phyloP scores from a whole-genome alignment of 192 early-diverging fungal species.

The Podila epicladia region DNA sequence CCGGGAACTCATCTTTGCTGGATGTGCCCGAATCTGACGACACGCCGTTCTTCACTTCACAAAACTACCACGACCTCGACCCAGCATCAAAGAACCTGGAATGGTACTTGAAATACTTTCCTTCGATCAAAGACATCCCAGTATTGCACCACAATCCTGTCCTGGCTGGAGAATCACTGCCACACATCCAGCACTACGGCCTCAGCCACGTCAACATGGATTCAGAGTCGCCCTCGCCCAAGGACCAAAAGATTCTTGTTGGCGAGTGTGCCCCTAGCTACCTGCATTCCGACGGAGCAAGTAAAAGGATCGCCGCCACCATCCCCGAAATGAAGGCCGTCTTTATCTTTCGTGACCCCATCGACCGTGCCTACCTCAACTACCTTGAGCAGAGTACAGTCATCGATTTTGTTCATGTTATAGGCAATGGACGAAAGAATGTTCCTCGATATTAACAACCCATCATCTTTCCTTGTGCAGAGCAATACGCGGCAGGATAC shows the following conservation, averaged over 20 bases:
- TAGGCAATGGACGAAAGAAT: not conserved
- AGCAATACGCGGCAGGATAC: constrained; percentile 52
- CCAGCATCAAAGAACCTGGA: constrained; percentile 45
- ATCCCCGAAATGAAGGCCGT: constrained; percentile 61
- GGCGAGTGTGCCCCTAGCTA: constrained; percentile 50
- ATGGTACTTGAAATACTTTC: constrained; percentile 50
- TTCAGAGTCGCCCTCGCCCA: constrained; percentile 15
- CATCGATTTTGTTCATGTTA: not conserved
- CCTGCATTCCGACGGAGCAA: constrained; percentile 46
- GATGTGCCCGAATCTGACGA: constrained; percentile 33
- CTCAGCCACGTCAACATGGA: constrained; percentile 48
- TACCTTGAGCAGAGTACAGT: constrained; percentile 52
- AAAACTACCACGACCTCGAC: constrained; percentile 42
- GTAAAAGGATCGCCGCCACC: constrained; percentile 55
- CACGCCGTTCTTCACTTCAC: constrained; percentile 47
- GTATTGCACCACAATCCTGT: constrained; percentile 35
- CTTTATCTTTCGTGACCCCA: constrained; percentile 61
- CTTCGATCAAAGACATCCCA: constrained; percentile 52
- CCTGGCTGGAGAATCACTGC: constrained; percentile 44
- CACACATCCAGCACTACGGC: constrained; percentile 49
- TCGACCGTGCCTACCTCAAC: constrained; percentile 61
- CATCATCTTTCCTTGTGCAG: not conserved
- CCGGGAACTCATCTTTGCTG: constrained; percentile 32
- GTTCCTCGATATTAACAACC: not conserved
- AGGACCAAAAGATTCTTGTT: constrained; percentile 43